Conservation (phyloP, 2,329 filamentous ascomycete species). For the Diaporthe helianthi region DNA sequence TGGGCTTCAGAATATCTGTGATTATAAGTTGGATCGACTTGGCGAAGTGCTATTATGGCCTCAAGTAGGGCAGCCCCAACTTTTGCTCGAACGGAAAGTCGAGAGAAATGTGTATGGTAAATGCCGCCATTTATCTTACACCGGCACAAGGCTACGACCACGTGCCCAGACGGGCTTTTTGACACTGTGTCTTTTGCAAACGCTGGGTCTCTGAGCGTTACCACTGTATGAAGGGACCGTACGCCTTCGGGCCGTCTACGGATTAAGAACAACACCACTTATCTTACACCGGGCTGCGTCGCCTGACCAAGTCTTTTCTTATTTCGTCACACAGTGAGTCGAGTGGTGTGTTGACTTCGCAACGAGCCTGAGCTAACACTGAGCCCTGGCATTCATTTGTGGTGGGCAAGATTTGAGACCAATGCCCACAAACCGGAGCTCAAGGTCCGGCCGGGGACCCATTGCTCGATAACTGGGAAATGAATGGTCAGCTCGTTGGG, state of each 20-base stretch:
- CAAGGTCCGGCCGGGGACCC: constrained; percentile 7
- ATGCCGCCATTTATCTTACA: background rate
- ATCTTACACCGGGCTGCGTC: background rate
- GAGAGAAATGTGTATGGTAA: background rate
- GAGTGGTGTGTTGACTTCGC: constrained; percentile 7
- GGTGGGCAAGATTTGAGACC: constrained; percentile 6
- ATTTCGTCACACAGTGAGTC: background rate
- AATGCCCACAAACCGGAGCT: constrained; percentile 7
- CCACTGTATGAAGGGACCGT: too few species aligned
- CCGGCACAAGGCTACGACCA: too few species aligned
- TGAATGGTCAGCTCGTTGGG: background rate
- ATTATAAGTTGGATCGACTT: too few species aligned
- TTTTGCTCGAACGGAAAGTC: background rate
- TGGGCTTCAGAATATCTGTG: background rate
- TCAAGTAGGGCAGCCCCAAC: background rate
- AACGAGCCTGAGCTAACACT: background rate
- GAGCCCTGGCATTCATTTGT: background rate
- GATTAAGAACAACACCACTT: too few species aligned
- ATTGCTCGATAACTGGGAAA: background rate
- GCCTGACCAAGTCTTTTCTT: background rate
- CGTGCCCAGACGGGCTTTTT: too few species aligned
- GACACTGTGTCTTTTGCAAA: too few species aligned
- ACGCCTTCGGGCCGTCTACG: too few species aligned
- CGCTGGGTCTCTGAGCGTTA: too few species aligned
- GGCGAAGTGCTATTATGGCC: background rate